Evolutionary conservation across 2,329 filamentous ascomycete species (phyloP).

Genomic region (Aspergillus amoenus): DNA sequence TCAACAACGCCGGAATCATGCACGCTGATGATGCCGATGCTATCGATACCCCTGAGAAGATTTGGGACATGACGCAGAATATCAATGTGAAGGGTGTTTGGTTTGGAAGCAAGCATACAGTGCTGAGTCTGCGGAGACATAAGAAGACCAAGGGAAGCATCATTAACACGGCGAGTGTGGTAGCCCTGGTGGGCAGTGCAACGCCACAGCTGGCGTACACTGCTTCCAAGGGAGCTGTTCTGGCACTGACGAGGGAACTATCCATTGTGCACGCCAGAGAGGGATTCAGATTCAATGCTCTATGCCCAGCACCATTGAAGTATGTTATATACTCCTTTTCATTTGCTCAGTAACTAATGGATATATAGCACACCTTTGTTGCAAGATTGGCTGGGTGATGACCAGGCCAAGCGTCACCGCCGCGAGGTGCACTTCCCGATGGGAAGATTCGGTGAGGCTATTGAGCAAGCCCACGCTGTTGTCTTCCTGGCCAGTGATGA

Average conservation of each 20-base stretch:
- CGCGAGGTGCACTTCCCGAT: constrained; percentile 88
- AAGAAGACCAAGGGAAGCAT: constrained; percentile 76
- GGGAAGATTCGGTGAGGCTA: constrained; percentile 86
- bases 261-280: constrained; percentile 91
- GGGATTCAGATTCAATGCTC: constrained; percentile 80
- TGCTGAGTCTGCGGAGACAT: constrained; percentile 75
- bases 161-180: constrained; percentile 90
- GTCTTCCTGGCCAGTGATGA: constrained; percentile 86
- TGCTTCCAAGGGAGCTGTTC: constrained; percentile 86
- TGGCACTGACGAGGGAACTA: constrained; percentile 85
- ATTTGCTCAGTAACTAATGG: background rate
- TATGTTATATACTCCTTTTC: constrained; percentile 30
- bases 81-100: constrained; percentile 99
- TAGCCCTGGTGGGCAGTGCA: constrained; percentile 81
- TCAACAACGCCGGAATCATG: constrained; percentile 99
- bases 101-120: constrained; percentile 91
- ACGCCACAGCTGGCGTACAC: constrained; percentile 92
- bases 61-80: constrained; percentile 90
- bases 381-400: constrained; percentile 91
- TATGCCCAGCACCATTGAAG: constrained; percentile 90
- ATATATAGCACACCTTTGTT: constrained; percentile 70
- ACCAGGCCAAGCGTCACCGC: constrained; percentile 74
- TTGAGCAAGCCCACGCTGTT: constrained; percentile 89
- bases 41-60: constrained; percentile 78
- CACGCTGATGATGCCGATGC: constrained; percentile 79